Evolutionary conservation across 1,139 yeast species (phyloP), one percentile per base, ranked within the genome.

Genomic region (Sugiyamaella xylanicola): DNA sequence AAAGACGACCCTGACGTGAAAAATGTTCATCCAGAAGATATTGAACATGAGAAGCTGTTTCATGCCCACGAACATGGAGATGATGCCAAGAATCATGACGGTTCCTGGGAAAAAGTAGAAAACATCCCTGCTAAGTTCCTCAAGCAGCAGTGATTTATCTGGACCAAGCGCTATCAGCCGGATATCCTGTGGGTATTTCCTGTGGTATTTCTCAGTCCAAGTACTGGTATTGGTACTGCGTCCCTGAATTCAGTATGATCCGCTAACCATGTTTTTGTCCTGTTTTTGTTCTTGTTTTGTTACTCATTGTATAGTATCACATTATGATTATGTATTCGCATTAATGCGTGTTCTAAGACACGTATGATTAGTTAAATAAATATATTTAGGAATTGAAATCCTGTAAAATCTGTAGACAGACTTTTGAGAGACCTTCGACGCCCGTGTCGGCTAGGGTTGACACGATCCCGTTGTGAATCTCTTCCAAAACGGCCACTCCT

Each of bases 51-150:
- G 66, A 73, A 87, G 56, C 76, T 91, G 61, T 96, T 89, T 69
- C 97, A 91, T 69, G 89, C 87, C 61, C 95, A 88, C 50, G 97
- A 91, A 68, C 96, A 90, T 68, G 85, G 82, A 54, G 78, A 78
- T 52, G 74, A 75, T 22, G 77, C 78, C 1, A 80, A 76, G 21
- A 63, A 65, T 36, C 71, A 69, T 50, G 67, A 63, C n/a, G 58
- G 54, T 71, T 41, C 70, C 66, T 57, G 72, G 72, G 74, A 59
- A 59, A 74, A 56, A 69, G 66, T 66, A 7, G 63, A 63, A 47
- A 63, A 68, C 37, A 72, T 77, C 27, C 79, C 81, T 3, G 52
- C 58, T 41, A 71, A 71, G 65, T 71, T 64, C 54, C 54, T 63
- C 21, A 57, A 55, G 40, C 55, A 52, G 32, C 35, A 48, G 15